Evolutionary conservation across 2,329 filamentous ascomycete genomes (phyloP).

Genomic region (Pseudocercospora eumusae): DNA sequence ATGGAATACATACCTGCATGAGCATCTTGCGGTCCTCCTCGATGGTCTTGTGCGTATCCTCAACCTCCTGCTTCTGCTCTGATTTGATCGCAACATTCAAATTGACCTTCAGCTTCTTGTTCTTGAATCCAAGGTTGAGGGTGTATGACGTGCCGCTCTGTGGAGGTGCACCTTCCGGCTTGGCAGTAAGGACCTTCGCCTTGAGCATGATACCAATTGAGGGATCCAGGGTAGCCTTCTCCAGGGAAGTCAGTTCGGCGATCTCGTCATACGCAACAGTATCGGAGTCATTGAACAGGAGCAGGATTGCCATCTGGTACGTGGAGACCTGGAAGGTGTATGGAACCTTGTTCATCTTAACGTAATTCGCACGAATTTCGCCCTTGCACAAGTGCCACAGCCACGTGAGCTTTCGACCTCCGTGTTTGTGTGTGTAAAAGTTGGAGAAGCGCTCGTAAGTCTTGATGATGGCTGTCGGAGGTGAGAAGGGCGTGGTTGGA

Average conservation of each 20-base stretch:
- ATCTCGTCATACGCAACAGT: constrained; percentile 86
- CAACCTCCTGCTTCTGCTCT: constrained; percentile 93
- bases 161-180: constrained; percentile 71
- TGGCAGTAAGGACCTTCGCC: constrained; percentile 80
- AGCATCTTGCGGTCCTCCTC: constrained; percentile 96
- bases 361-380: constrained; percentile 90
- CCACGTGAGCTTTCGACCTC: constrained; percentile 94
- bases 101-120: constrained; percentile 97
- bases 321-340: constrained; percentile 97
- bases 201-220: constrained; percentile 85
- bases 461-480: constrained; percentile 78
- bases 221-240: constrained; percentile 80
- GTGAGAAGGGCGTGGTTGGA: constrained; percentile 83
- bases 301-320: constrained; percentile 94
- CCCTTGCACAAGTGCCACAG: constrained; percentile 98
- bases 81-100: constrained; percentile 92
- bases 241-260: constrained; percentile 74
- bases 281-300: constrained; percentile 92
- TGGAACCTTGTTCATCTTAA: constrained; percentile 81
- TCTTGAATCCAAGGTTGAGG: constrained; percentile 94
- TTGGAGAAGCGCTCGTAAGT: constrained; percentile 86
- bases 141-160: constrained; percentile 76
- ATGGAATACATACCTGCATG: constrained; percentile 73
- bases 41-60: constrained; percentile 98
- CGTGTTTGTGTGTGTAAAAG: constrained; percentile 97